These are phyloP conservation scores for Yamadazyma aaseri DNA, from an alignment of 1,139 yeast genomes.

Conservation along the genomic window DNA sequence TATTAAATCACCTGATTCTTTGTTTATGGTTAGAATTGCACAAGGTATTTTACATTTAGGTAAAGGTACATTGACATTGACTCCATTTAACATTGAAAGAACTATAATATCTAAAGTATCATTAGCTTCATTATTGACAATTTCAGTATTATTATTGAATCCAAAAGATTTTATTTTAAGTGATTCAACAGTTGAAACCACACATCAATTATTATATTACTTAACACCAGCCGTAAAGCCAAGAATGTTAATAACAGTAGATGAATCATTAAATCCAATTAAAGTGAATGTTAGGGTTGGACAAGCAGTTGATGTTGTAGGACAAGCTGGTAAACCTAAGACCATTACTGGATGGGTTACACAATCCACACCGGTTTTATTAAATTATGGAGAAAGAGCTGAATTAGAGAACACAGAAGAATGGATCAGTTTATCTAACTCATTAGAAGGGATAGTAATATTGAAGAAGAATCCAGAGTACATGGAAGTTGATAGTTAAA, in stretches of 20 bases:
- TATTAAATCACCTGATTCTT: constrained; percentile 83
- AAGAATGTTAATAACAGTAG: constrained; percentile 88
- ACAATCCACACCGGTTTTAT: constrained; percentile 92
- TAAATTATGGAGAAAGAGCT: constrained; percentile 94
- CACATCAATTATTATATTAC: constrained; percentile 76
- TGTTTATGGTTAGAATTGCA: constrained; percentile 91
- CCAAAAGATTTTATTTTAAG: constrained; percentile 68
- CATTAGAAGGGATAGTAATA: constrained; percentile 91
- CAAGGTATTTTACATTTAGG: constrained; percentile 96
- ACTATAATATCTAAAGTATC: constrained; percentile 86
- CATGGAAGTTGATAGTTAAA: constrained; percentile 58
- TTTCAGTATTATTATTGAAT: constrained; percentile 79
- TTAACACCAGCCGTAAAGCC: constrained; percentile 90
- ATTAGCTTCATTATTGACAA: constrained; percentile 85
- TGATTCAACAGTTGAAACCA: constrained; percentile 55
- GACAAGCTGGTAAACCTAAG: constrained; percentile 98
- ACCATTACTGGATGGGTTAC: constrained; percentile 99
- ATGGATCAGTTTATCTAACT: constrained; percentile 76
- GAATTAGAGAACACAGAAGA: constrained; percentile 90
- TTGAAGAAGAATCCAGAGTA: constrained; percentile 87
- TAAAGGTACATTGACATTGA: constrained; percentile 88
- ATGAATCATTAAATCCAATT: constrained; percentile 80
- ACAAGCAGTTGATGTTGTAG: constrained; percentile 97
- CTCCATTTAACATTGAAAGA: constrained; percentile 88
- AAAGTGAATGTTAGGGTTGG: constrained; percentile 98